These are phyloP conservation scores for Malania oleifera DNA, from an alignment of 164 flowering plant species.

Conservation along the genomic window DNA sequence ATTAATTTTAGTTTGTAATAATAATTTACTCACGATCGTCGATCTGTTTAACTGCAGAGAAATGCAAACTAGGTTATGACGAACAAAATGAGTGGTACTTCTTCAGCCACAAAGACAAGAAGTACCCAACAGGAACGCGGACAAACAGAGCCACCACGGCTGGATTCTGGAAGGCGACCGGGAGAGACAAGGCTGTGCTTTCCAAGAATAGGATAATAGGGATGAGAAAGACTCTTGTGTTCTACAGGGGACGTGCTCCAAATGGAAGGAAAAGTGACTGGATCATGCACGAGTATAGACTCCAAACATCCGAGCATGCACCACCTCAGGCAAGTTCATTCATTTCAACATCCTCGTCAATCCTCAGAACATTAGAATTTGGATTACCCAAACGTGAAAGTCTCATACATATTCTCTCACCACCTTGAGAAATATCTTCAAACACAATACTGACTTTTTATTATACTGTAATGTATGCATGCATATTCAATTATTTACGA, in stretches of 20 bases:
- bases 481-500: too few relatives aligned
- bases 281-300: constrained; percentile 85
- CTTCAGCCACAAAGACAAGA: constrained; percentile 82
- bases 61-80: constrained; percentile 61
- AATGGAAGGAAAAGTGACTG: constrained; percentile 71
- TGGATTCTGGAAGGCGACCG: constrained; percentile 89
- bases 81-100: constrained; percentile 80
- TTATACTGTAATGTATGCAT: too few relatives aligned
- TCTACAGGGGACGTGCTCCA: constrained; percentile 79
- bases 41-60: too few relatives aligned
- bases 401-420: too few relatives aligned
- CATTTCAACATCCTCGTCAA: too few relatives aligned
- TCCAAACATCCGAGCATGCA: constrained; percentile 52
- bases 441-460: too few relatives aligned
- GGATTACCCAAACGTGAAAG: too few relatives aligned
- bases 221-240: constrained; percentile 83
- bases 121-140: constrained; percentile 75
- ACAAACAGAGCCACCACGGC: constrained; percentile 74
- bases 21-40: too few relatives aligned
- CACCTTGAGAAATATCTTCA: too few relatives aligned
- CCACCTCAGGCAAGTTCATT: constrained; percentile 54
- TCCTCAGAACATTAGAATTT: too few relatives aligned
- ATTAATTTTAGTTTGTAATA: too few relatives aligned
- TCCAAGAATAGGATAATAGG: constrained; percentile 57
- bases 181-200: constrained; percentile 74